Evolutionary conservation across 768 basidiomycete genomes (phyloP), one percentile per base, ranked within the genome.

Genomic region (Albatrellus ellisii): DNA sequence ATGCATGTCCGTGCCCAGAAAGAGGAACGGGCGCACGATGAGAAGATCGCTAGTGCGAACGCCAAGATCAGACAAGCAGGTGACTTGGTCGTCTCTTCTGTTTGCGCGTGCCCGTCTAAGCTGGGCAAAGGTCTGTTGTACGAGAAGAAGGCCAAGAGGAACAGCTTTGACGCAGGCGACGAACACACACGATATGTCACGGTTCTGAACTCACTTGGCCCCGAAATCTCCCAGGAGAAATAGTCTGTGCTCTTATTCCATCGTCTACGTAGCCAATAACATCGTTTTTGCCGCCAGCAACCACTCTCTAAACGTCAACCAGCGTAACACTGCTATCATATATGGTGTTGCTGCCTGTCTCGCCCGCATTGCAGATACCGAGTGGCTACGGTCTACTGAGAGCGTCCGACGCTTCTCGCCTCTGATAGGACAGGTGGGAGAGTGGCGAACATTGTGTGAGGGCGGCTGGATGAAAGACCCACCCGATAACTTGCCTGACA

Each of bases 141-240:
- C 39, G 84, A 88, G 64, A 83, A 82, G 66, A 87, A 83, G 55
- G 70, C 76, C 22, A 85, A 83, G 68, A 81, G 77, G 61, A 79
- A 71, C 35, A 58, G 74, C 8, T 65, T 65, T 15, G 81, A 87
- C 50, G 75, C 69, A 4, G 62, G 63, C 6, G 84, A 85, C 24
- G 85, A 87, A 51, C 85, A 87, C 54, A 70, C 75, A 36, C 73
- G 79, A 14, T 88, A 87, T 55, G 75, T 88, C 46, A 75, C 75
- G 52, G 63, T 85, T 1, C 75, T 87, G 45, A 79, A 72, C 51
- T 63, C 70, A 17, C 56, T 87, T 11, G 83, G 82, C 1, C 79
- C 82, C 7, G 84, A 86, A 54, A 78, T 87, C 43, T 78, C 79
- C 4, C 77, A 83, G 52, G 78, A 82, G 51, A 86, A 83, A 67